Conservation (phyloP, 2,329 filamentous ascomycete genomes). For the Ophiostoma himal-ulmi region DNA sequence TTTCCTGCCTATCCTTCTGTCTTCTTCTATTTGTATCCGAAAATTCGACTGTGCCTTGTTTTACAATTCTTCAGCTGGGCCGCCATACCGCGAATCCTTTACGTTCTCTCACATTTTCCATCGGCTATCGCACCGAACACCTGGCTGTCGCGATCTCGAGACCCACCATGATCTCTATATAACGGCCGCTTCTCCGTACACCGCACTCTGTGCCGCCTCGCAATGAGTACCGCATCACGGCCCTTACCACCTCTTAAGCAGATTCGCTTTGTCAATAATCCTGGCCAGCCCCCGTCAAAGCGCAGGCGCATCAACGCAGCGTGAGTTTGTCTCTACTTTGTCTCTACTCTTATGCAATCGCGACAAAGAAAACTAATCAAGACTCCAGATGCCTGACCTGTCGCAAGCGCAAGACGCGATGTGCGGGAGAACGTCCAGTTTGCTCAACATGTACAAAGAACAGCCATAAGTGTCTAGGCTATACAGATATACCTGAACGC, state of each 20-base stretch:
- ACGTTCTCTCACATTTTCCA: background rate
- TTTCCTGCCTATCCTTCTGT: background rate
- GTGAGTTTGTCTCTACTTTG: conserved; percentile 42
- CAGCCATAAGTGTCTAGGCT: conserved; percentile 63
- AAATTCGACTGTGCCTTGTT: background rate
- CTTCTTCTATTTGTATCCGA: background rate
- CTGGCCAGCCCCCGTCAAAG: conserved; percentile 74
- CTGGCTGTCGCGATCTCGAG: background rate
- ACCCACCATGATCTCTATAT: conserved; percentile 35
- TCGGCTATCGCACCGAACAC: background rate
- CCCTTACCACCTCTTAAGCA: conserved; percentile 47
- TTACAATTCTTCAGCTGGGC: background rate
- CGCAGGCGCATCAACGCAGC: conserved; percentile 72
- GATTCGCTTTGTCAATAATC: conserved; percentile 76
- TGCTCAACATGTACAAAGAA: conserved; percentile 70
- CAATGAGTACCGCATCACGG: conserved; percentile 45
- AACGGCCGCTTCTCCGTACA: conserved; percentile 20
- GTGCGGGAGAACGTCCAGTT: conserved; percentile 64
- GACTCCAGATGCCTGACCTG: conserved; percentile 59
- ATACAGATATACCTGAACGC: conserved; percentile 46
- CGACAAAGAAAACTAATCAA: background rate
- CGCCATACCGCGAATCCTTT: too few species aligned
- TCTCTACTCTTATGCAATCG: background rate
- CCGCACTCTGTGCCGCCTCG: conserved; percentile 23
- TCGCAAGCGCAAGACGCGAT: conserved; percentile 69